These are phyloP conservation scores for Hypocrella siamensis DNA, from an alignment of 2,329 filamentous ascomycete species.

Conservation along the genomic window DNA sequence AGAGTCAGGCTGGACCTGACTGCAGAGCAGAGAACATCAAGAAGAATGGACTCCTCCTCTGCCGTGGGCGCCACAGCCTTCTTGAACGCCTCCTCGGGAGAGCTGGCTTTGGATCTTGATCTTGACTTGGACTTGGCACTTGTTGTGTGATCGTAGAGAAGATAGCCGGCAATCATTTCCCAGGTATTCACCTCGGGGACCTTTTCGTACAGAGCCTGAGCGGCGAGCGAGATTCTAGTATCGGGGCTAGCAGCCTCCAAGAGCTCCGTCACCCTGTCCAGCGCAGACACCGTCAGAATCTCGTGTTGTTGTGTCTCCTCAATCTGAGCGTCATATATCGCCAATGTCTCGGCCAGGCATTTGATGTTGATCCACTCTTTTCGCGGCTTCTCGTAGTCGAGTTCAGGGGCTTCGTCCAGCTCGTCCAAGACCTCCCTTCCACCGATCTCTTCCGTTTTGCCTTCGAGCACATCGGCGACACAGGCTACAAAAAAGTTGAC, in stretches of 20 bases:
- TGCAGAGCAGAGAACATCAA: conserved; percentile 74
- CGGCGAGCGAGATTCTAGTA: conserved; percentile 72
- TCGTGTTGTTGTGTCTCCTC: conserved; percentile 36
- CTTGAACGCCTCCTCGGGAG: conserved; percentile 47
- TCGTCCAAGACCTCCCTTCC: conserved; percentile 67
- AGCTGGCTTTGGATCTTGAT: conserved; percentile 33
- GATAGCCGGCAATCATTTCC: conserved; percentile 78
- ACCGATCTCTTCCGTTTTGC: conserved; percentile 69
- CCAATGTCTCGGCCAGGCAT: conserved; percentile 69
- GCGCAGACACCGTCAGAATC: too few species aligned
- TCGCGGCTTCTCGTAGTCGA: conserved; percentile 62
- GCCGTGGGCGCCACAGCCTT: conserved; percentile 57
- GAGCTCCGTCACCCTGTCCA: conserved; percentile 34
- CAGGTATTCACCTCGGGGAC: conserved; percentile 70
- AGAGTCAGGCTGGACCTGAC: conserved; percentile 61
- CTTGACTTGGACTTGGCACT: conserved; percentile 36
- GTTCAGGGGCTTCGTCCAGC: conserved; percentile 54
- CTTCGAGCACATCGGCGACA: conserved; percentile 65
- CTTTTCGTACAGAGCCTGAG: conserved; percentile 71
- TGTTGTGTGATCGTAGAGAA: conserved; percentile 79
- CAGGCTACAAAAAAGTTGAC: conserved; percentile 83
- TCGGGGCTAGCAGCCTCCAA: conserved; percentile 53
- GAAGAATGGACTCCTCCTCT: conserved; percentile 67
- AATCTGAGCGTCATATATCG: conserved; percentile 62
- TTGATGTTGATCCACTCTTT: conserved; percentile 85